Evolutionary conservation across 2,329 filamentous ascomycete species (phyloP).

Genomic region (Cylindrodendrum hubeiense): DNA sequence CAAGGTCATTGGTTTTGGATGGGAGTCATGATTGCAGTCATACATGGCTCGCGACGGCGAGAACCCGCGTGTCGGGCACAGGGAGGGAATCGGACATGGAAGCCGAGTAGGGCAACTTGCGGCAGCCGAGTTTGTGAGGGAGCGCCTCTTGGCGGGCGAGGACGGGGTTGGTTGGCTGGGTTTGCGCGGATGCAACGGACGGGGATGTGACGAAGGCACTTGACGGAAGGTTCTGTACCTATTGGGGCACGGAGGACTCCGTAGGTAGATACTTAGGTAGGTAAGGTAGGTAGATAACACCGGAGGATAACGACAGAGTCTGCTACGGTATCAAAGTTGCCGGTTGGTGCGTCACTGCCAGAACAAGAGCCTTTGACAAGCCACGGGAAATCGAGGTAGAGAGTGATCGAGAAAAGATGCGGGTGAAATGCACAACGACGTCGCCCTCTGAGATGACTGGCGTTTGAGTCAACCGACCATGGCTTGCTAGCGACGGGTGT

Average conservation of each 20-base stretch:
- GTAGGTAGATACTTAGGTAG: neutral
- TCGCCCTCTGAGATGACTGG: constrained; percentile 11
- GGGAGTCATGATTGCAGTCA: constrained; percentile 45
- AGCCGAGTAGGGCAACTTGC: neutral
- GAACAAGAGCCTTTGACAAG: neutral
- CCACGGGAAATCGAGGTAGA: neutral
- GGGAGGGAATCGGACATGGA: constrained; percentile 41
- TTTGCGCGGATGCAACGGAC: neutral
- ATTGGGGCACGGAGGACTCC: neutral
- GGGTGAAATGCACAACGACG: constrained; percentile 11
- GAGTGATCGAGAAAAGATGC: neutral
- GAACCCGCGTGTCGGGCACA: constrained; percentile 74
- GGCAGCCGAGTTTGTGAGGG: neutral
- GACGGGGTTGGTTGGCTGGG: neutral
- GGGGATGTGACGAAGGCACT: neutral
- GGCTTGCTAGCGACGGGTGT: constrained; percentile 12
- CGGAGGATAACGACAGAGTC: neutral
- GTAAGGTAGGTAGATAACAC: neutral
- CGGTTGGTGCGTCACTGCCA: neutral
- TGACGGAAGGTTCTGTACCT: neutral
- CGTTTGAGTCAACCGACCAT: constrained; percentile 24
- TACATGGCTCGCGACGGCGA: constrained; percentile 97
- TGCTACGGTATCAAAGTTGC: neutral
- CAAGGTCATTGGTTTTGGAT: neutral
- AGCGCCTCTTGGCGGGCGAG: neutral